A percentile compares a stretch with the other conserved stretches of the same genome.
These are phyloP conservation scores for Ormosia semicastrata DNA, from an alignment of 306 rosid species.

Conservation along the genomic window DNA sequence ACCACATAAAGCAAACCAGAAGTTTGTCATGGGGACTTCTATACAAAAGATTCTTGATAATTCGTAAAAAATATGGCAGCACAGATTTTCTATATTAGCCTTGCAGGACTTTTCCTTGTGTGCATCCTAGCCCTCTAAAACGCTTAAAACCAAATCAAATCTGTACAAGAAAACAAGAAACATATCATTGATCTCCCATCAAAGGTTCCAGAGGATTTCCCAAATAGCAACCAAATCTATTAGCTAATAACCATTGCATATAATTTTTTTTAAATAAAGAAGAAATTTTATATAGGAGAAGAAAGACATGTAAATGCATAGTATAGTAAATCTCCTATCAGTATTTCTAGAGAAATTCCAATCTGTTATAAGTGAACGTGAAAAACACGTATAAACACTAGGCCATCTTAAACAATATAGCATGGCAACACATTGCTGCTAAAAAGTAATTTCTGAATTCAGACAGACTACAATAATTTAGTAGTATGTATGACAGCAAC, in stretches of 20 bases:
- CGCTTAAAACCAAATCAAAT: slow-evolving; percentile 11
- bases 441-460: not conserved
- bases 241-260: not conserved
- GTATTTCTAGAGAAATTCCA: not conserved
- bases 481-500: not conserved
- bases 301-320: not conserved
- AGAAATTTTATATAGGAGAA: not conserved
- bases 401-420: not conserved
- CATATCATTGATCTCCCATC: not conserved
- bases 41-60: not conserved
- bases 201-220: not conserved
- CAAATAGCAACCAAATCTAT: not conserved
- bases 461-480: not conserved
- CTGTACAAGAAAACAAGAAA: not conserved
- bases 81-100: not conserved
- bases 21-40: not conserved
- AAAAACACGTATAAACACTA: not conserved
- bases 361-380: not conserved
- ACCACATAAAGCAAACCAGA: not conserved
- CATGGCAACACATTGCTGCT: not conserved
- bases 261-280: too few species aligned
- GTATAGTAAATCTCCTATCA: too few species aligned
- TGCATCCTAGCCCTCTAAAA: not conserved
- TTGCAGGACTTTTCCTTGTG: not conserved
- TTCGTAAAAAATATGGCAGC: not conserved